phyloP scores from a whole-genome alignment of 495 filamentous ascomycete species.

The Amorphotheca resinae region DNA sequence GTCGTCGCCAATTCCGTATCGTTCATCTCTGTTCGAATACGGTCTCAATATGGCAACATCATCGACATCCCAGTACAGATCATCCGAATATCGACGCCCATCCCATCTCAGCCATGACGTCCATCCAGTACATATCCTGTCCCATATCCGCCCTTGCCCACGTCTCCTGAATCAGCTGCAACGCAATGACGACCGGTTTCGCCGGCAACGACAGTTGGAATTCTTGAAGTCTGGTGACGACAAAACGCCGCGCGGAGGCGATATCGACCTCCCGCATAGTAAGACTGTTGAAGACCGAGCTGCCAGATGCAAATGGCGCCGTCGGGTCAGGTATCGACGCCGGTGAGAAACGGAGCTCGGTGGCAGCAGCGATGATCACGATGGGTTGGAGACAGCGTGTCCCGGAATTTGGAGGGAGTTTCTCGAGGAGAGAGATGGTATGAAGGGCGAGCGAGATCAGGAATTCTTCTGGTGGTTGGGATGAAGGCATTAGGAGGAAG shows the following conservation, averaged over 20 bases:
- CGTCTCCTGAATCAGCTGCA: slow-evolving; percentile 36
- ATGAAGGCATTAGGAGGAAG: slow-evolving; percentile 4
- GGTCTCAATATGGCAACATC: no score
- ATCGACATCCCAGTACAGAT: no score
- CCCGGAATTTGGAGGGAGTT: slow-evolving; percentile 39
- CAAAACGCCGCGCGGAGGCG: slow-evolving; percentile 11
- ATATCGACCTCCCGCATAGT: slow-evolving; percentile 16
- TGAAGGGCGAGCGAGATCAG: slow-evolving; percentile 41
- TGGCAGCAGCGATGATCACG: slow-evolving; percentile 36
- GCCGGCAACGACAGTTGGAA: slow-evolving; percentile 28
- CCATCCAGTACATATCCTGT: slow-evolving; percentile 35
- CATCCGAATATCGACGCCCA: slow-evolving; percentile 48
- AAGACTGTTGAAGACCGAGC: slow-evolving; percentile 9
- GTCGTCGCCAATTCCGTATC: no score
- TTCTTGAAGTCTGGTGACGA: slow-evolving; percentile 13
- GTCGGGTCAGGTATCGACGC: slow-evolving; percentile 36
- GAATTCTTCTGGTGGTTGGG: slow-evolving; percentile 28
- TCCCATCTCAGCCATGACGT: slow-evolving; percentile 44
- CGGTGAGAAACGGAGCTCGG: slow-evolving; percentile 34
- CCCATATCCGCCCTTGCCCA: slow-evolving; percentile 39
- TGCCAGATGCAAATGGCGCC: slow-evolving; percentile 24
- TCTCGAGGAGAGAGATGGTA: slow-evolving; percentile 37
- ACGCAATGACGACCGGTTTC: slow-evolving; percentile 38
- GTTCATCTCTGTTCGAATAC: no score
- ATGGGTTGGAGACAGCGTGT: slow-evolving; percentile 44